Percentiles rank a stretch among this genome's conserved stretches.
Evolutionary conservation across 2,329 filamentous ascomycete species (phyloP).

Genomic region (Purpureocillium lavendulum): DNA sequence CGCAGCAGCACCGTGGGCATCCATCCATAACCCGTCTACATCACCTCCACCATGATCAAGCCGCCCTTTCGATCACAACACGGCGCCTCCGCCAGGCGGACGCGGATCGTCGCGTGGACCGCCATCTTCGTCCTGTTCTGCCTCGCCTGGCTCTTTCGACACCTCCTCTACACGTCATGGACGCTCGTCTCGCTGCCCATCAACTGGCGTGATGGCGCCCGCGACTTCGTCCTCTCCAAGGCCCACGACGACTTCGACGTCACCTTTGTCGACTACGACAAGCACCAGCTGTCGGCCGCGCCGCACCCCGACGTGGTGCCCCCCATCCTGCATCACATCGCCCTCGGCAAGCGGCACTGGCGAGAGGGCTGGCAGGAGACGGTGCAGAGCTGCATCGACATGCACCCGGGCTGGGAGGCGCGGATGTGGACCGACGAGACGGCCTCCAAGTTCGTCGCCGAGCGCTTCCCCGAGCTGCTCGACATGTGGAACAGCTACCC

Average conservation of each 20-base stretch:
- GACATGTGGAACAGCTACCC: slow-evolving; percentile 42
- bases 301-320: slow-evolving; percentile 21
- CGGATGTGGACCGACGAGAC: slow-evolving; percentile 13
- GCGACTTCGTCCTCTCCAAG: slow-evolving; percentile 17
- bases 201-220: slow-evolving; percentile 12
- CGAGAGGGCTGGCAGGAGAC: slow-evolving; percentile 17
- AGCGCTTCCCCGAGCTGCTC: slow-evolving; percentile 19
- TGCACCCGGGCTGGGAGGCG: slow-evolving; percentile 23
- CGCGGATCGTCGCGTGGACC: slow-evolving; percentile 2
- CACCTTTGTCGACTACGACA: slow-evolving; percentile 21
- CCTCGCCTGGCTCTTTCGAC: slow-evolving; percentile 6
- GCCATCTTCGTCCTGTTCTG: slow-evolving; percentile 2
- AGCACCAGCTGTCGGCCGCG: slow-evolving; percentile 16
- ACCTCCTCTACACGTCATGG: slow-evolving; percentile 14
- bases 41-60: slow-evolving; percentile 1
- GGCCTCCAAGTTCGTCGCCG: slow-evolving; percentile 9
- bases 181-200: slow-evolving; percentile 17
- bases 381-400: slow-evolving; percentile 22
- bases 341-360: slow-evolving; percentile 15
- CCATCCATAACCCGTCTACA: too few species aligned
- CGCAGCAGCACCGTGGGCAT: too few species aligned
- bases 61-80: background rate
- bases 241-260: slow-evolving; percentile 19
- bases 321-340: slow-evolving; percentile 25
- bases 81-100: background rate